A percentile compares a stretch with the other conserved stretches of the same genome.
phyloP scores from a whole-genome alignment of 768 basidiomycete genomes.

The Lactarius quietus region DNA sequence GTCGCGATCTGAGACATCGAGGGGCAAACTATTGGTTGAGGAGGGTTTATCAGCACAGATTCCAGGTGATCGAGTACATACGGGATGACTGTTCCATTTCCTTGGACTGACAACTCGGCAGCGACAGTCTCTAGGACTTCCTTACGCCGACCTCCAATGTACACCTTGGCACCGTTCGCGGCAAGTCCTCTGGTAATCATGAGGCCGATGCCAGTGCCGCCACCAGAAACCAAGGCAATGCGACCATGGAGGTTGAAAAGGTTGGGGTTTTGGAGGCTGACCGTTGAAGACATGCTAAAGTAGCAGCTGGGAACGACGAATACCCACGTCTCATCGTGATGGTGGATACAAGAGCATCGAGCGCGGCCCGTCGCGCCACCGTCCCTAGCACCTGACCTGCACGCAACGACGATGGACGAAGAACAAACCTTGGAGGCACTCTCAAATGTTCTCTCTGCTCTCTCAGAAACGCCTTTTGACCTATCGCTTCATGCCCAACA shows the following conservation, averaged over 20 bases:
- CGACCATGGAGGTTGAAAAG: slow-evolving; percentile 25
- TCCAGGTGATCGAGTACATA: slow-evolving; percentile 33
- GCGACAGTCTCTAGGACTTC: slow-evolving; percentile 59
- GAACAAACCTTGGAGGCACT: slow-evolving; percentile 61
- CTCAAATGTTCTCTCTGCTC: slow-evolving; percentile 51
- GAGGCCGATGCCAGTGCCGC: slow-evolving; percentile 42
- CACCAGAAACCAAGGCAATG: slow-evolving; percentile 29
- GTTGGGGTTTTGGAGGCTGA: slow-evolving; percentile 10
- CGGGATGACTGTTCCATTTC: slow-evolving; percentile 55
- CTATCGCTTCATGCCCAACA: slow-evolving; percentile 64
- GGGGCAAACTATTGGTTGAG: slow-evolving; percentile 43
- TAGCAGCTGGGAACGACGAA: not conserved
- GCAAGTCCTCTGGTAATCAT: slow-evolving; percentile 74
- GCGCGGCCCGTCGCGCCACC: not conserved
- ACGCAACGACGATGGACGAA: slow-evolving; percentile 48
- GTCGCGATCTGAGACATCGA: slow-evolving; percentile 70
- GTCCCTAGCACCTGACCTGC: not conserved
- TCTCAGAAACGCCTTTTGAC: slow-evolving; percentile 59
- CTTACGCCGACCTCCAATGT: slow-evolving; percentile 68
- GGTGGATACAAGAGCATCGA: not conserved
- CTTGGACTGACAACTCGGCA: slow-evolving; percentile 40
- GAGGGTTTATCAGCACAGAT: not conserved
- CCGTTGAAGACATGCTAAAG: slow-evolving; percentile 10
- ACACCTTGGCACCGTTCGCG: slow-evolving; percentile 74
- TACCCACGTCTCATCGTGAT: not conserved